Percentiles rank a stretch among this genome's conserved stretches.
These are phyloP conservation scores for Brassica rapa DNA, from an alignment of 345 rosid species.

Conservation along the genomic window DNA sequence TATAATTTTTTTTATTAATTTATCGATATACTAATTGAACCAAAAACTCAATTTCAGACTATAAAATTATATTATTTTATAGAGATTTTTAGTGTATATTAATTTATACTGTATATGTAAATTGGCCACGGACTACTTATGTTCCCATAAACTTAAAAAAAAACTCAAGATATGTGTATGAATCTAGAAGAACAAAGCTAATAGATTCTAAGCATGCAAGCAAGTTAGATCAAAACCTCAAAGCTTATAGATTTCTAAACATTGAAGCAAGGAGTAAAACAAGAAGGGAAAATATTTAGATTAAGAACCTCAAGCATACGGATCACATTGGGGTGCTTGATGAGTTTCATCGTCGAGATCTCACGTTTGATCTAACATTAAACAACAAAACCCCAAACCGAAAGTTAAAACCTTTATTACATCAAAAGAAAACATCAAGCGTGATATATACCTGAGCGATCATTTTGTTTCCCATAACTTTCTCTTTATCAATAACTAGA, in stretches of 20 bases:
- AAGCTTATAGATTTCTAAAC: neutral
- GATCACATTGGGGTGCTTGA: slow-evolving; percentile 92
- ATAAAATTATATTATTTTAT: too few relatives aligned
- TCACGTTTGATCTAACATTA: slow-evolving; percentile 80
- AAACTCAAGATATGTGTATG: neutral
- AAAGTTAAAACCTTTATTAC: neutral
- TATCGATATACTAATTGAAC: too few relatives aligned
- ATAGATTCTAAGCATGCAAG: neutral
- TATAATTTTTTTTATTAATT: too few relatives aligned
- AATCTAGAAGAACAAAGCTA: neutral
- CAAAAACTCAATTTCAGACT: too few relatives aligned
- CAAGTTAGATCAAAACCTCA: neutral
- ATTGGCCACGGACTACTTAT: slow-evolving; percentile 24
- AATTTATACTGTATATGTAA: too few relatives aligned
- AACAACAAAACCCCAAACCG: slow-evolving; percentile 23
- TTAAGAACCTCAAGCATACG: slow-evolving; percentile 85
- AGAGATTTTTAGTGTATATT: too few relatives aligned
- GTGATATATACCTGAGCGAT: slow-evolving; percentile 65
- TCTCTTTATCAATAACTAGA: slow-evolving; percentile 92
- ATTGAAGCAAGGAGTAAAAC: neutral
- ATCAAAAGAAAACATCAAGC: neutral
- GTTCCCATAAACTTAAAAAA: neutral
- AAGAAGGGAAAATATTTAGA: neutral
- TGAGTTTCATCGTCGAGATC: slow-evolving; percentile 89
- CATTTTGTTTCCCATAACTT: slow-evolving; percentile 84